phyloP scores from a whole-genome alignment of 2,329 filamentous ascomycete genomes.

The Teratosphaeriaceae sp. region DNA sequence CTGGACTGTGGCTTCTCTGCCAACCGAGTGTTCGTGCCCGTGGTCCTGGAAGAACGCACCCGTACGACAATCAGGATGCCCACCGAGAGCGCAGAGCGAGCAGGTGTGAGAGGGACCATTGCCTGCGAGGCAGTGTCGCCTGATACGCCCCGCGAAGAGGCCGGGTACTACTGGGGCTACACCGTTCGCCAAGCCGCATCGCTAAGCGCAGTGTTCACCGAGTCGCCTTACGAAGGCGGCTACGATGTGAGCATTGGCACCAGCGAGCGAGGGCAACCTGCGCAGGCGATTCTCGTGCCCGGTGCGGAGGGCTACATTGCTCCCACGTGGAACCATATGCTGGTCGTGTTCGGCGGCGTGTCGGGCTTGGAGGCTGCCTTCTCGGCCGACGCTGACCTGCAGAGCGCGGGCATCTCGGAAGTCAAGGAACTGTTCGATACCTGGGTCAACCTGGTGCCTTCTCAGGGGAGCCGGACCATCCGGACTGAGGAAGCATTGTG shows the following conservation, averaged over 20 bases:
- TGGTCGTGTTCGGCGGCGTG: slow-evolving; percentile 76
- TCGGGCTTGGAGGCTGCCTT: slow-evolving; percentile 72
- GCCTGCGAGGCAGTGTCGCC: slow-evolving; percentile 60
- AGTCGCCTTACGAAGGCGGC: slow-evolving; percentile 65
- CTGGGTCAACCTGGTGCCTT: slow-evolving; percentile 75
- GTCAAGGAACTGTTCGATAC: slow-evolving; percentile 69
- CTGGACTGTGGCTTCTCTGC: slow-evolving; percentile 46
- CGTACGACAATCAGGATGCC: slow-evolving; percentile 67
- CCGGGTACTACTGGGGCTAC: slow-evolving; percentile 85
- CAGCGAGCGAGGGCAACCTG: slow-evolving; percentile 60
- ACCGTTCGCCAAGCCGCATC: slow-evolving; percentile 58
- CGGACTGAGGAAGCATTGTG: slow-evolving; percentile 78
- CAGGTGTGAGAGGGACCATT: slow-evolving; percentile 14
- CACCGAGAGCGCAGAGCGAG: slow-evolving; percentile 23
- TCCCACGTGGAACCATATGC: slow-evolving; percentile 52
- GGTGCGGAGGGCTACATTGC: slow-evolving; percentile 39
- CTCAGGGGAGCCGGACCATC: slow-evolving; percentile 76
- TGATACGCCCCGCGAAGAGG: slow-evolving; percentile 61
- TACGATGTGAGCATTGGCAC: slow-evolving; percentile 82
- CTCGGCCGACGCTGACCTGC: slow-evolving; percentile 53
- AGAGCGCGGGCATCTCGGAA: slow-evolving; percentile 56
- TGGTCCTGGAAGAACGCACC: slow-evolving; percentile 61
- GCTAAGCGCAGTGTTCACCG: slow-evolving; percentile 69
- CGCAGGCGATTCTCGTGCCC: slow-evolving; percentile 28
- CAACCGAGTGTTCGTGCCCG: slow-evolving; percentile 45